These are phyloP conservation scores for Diaporthe batatas DNA, from an alignment of 2,329 filamentous ascomycete genomes.

Conservation along the genomic window DNA sequence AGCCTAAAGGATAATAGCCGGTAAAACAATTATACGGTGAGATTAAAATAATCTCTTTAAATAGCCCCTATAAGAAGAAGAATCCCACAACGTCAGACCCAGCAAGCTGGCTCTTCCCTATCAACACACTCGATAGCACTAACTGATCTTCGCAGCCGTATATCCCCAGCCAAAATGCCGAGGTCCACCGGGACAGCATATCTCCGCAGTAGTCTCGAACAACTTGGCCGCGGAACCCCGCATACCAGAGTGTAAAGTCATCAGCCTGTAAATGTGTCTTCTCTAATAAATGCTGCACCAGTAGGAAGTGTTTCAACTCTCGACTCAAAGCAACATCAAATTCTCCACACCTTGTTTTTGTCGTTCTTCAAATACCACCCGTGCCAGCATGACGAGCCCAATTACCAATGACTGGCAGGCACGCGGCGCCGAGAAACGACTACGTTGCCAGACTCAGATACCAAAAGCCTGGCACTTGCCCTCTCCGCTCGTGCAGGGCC, in stretches of 20 bases:
- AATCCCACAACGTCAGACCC: too few species aligned
- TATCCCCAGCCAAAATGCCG: not conserved
- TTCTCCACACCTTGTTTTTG: not conserved
- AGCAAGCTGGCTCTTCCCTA: too few species aligned
- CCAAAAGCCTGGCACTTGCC: slow-evolving; percentile 39
- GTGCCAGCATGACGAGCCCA: not conserved
- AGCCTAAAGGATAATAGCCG: too few species aligned
- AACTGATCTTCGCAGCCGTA: too few species aligned
- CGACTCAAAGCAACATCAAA: not conserved
- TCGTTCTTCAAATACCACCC: not conserved
- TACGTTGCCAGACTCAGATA: slow-evolving; percentile 22
- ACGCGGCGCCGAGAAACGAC: slow-evolving; percentile 34
- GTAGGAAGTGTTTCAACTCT: not conserved
- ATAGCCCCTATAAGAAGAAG: too few species aligned
- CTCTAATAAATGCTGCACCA: too few species aligned
- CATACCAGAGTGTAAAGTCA: not conserved
- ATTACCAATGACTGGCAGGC: slow-evolving; percentile 26
- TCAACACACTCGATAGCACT: too few species aligned
- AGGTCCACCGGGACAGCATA: slow-evolving; percentile 11
- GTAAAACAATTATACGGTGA: too few species aligned
- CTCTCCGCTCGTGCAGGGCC: slow-evolving; percentile 1
- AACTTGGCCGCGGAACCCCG: not conserved
- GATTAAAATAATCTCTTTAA: too few species aligned
- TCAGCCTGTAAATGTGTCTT: not conserved
- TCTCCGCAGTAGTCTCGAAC: slow-evolving; percentile 19